Evolutionary conservation across 78 protist genomes (phyloP).

Genomic region (Cavenderia fasciculata): DNA sequence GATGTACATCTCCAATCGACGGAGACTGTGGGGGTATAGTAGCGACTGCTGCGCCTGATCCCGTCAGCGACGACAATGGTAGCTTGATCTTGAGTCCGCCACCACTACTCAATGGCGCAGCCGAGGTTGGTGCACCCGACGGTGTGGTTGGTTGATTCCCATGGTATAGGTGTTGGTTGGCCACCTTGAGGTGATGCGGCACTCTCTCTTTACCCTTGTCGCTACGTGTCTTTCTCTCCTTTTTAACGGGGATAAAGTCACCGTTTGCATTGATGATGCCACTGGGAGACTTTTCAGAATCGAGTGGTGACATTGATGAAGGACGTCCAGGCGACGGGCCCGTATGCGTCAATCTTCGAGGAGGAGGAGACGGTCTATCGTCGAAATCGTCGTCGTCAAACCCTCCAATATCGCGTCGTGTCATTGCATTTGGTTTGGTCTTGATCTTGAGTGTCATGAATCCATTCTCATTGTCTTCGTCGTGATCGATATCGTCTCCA

Average conservation of each 20-base stretch:
- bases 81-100: background rate
- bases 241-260: too few relatives aligned
- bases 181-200: background rate
- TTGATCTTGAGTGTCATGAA: conserved; percentile 32
- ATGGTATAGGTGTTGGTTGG: background rate
- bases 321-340: too few relatives aligned
- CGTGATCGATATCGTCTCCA: background rate
- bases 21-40: background rate
- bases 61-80: background rate
- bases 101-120: background rate
- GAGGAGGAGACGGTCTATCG: too few relatives aligned
- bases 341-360: too few relatives aligned
- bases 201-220: conserved; percentile 54
- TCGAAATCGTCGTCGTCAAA: background rate
- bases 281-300: conserved; percentile 14
- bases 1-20: background rate
- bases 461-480: background rate
- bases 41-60: background rate
- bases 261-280: too few relatives aligned
- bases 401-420: background rate
- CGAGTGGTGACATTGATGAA: conserved; percentile 52
- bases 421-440: background rate
- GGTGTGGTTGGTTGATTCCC: background rate
- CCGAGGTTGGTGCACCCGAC: background rate
- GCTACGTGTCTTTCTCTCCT: conserved; percentile 46